Percentiles rank a stretch among this genome's conserved stretches.
phyloP scores from a whole-genome alignment of 2,329 filamentous ascomycete species.

The Aspergillus bombycis region DNA sequence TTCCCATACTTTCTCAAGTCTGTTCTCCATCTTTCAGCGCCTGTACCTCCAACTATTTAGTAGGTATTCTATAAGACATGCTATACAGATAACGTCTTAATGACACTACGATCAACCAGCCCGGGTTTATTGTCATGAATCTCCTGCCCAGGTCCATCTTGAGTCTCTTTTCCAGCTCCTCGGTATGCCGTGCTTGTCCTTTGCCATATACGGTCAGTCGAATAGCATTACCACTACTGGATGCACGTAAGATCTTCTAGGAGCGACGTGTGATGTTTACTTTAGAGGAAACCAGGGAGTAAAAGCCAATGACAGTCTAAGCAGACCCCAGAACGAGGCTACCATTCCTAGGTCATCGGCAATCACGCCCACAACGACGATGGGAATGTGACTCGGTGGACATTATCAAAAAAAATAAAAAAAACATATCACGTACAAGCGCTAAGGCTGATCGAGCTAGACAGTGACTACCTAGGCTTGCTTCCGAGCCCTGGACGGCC shows the following conservation, averaged over 20 bases:
- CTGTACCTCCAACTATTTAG: constrained; percentile 16
- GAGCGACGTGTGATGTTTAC: constrained; percentile 55
- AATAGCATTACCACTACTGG: constrained; percentile 57
- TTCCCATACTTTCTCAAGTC: background rate
- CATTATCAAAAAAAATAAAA: constrained; percentile 29
- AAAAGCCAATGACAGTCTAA: constrained; percentile 65
- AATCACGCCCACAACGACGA: constrained; percentile 59
- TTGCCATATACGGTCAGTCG: constrained; percentile 57
- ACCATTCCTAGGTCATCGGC: constrained; percentile 56
- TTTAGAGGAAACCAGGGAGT: constrained; percentile 60
- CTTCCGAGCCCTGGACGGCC: constrained; percentile 58
- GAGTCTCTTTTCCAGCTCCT: constrained; percentile 56
- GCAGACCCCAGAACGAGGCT: constrained; percentile 56
- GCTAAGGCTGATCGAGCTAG: constrained; percentile 38
- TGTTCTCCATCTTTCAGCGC: constrained; percentile 11
- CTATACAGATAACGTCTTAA: constrained; percentile 10
- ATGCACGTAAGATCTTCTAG: constrained; percentile 50
- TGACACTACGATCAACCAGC: constrained; percentile 50
- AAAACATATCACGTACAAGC: constrained; percentile 35
- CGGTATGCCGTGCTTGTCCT: constrained; percentile 51
- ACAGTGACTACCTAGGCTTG: constrained; percentile 60
- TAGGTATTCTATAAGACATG: constrained; percentile 14
- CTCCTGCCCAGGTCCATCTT: constrained; percentile 55
- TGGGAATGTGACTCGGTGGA: constrained; percentile 38
- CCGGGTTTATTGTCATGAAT: background rate